Percentiles rank a stretch among this genome's conserved stretches.
phyloP scores from a whole-genome alignment of 1,139 yeast species.

The Protomyces arabidopsidicola region DNA sequence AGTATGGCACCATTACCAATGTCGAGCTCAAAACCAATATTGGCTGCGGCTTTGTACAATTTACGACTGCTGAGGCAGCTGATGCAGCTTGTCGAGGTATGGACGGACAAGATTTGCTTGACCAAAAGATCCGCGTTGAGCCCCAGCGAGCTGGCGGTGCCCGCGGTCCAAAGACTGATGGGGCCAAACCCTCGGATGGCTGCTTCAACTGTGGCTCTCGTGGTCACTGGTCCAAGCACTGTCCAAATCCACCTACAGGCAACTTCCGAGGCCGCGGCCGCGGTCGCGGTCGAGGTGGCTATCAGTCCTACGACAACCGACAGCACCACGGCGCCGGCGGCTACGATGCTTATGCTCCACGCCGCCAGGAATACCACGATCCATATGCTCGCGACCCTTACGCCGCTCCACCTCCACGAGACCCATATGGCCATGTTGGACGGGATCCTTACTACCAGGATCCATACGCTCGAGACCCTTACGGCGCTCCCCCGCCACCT shows the following conservation, averaged over 20 bases:
- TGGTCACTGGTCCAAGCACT: constrained; percentile 23
- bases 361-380: not conserved
- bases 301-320: not conserved
- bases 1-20: constrained; percentile 18
- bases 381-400: not conserved
- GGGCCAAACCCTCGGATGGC: not conserved
- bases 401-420: not conserved
- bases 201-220: constrained; percentile 16
- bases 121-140: constrained; percentile 24
- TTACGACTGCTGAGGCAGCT: constrained; percentile 14
- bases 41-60: constrained; percentile 26
- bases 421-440: not conserved
- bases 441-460: not conserved
- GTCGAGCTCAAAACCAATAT: constrained; percentile 23
- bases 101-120: constrained; percentile 20
- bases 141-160: constrained; percentile 7
- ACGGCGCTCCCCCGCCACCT: not conserved
- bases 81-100: constrained; percentile 5
- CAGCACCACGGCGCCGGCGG: not conserved
- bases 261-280: constrained; percentile 1
- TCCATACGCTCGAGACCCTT: not conserved
- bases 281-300: not conserved
- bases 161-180: not conserved
- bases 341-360: not conserved
- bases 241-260: constrained; percentile 14